These are phyloP conservation scores for Stagonosporopsis rhizophila DNA, from an alignment of 2,329 filamentous ascomycete genomes.

Conservation along the genomic window DNA sequence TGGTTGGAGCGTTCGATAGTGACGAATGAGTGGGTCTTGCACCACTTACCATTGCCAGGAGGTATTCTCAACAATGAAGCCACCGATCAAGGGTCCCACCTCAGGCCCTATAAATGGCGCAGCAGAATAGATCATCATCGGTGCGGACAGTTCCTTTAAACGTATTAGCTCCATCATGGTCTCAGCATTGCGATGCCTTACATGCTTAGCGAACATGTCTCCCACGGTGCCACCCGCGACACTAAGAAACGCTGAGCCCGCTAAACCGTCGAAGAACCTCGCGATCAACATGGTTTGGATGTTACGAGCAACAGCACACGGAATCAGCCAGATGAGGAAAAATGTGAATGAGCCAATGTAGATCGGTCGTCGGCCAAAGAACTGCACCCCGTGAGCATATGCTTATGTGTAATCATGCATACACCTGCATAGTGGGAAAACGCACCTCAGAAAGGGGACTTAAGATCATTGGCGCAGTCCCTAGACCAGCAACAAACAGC, in stretches of 20 bases:
- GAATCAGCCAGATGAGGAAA: constrained; percentile 82
- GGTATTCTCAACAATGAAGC: constrained; percentile 80
- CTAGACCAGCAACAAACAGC: constrained; percentile 80
- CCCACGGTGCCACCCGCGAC: constrained; percentile 88
- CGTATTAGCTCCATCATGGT: constrained; percentile 15
- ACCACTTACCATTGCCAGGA: constrained; percentile 62
- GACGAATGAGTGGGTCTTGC: constrained; percentile 14
- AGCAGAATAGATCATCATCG: constrained; percentile 78
- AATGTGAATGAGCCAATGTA: constrained; percentile 77
- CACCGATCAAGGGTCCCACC: constrained; percentile 68
- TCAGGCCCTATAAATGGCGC: constrained; percentile 63
- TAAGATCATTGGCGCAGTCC: constrained; percentile 63
- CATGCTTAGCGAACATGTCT: constrained; percentile 59
- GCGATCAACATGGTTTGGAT: constrained; percentile 79
- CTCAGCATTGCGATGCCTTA: constrained; percentile 24
- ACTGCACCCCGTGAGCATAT: constrained; percentile 53
- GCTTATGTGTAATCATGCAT: constrained; percentile 5
- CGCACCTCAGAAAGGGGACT: constrained; percentile 59
- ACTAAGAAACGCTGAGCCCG: constrained; percentile 67
- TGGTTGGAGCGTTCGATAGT: not conserved
- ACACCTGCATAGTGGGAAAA: constrained; percentile 16
- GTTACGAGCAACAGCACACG: constrained; percentile 80
- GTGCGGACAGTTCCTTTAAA: constrained; percentile 68
- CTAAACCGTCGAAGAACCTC: constrained; percentile 78
- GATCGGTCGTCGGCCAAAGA: constrained; percentile 82